Conservation (phyloP, 2,329 filamentous ascomycete species). For the Amesomyces nigricolor region DNA sequence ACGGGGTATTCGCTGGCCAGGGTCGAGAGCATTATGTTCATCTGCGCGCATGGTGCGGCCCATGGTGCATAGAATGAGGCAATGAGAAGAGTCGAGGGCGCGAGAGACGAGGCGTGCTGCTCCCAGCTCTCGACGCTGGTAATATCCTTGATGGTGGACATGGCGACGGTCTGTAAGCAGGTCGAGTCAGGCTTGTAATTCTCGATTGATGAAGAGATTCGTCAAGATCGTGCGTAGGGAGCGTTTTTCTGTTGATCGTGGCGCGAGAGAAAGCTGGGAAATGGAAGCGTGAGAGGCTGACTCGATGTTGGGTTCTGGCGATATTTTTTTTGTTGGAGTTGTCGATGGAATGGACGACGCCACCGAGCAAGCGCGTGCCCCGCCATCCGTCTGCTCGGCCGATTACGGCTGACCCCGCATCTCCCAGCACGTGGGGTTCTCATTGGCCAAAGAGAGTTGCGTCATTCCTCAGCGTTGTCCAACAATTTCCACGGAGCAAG, state of each 20-base stretch:
- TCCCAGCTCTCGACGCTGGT: slow-evolving; percentile 68
- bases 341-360: neutral
- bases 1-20: slow-evolving; percentile 81
- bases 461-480: slow-evolving; percentile 18
- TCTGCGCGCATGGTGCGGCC: slow-evolving; percentile 93
- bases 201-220: no score
- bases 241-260: neutral
- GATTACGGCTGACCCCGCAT: slow-evolving; percentile 18
- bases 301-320: neutral
- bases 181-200: neutral
- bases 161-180: slow-evolving; percentile 33
- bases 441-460: slow-evolving; percentile 26
- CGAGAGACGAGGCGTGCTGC: slow-evolving; percentile 58
- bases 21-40: slow-evolving; percentile 78
- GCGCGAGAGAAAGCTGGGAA: no score
- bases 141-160: slow-evolving; percentile 76
- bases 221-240: no score
- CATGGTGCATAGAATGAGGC: slow-evolving; percentile 95
- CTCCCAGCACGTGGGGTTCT: slow-evolving; percentile 1
- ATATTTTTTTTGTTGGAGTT: slow-evolving; percentile 5
- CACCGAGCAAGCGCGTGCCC: slow-evolving; percentile 9
- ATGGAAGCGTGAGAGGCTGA: no score
- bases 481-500: neutral
- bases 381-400: slow-evolving; percentile 16
- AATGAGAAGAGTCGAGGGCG: slow-evolving; percentile 67